Evolutionary conservation across 176 grass and related monocot species (phyloP), one percentile per base, ranked within the genome.

Genomic region (Eleusine indica): DNA sequence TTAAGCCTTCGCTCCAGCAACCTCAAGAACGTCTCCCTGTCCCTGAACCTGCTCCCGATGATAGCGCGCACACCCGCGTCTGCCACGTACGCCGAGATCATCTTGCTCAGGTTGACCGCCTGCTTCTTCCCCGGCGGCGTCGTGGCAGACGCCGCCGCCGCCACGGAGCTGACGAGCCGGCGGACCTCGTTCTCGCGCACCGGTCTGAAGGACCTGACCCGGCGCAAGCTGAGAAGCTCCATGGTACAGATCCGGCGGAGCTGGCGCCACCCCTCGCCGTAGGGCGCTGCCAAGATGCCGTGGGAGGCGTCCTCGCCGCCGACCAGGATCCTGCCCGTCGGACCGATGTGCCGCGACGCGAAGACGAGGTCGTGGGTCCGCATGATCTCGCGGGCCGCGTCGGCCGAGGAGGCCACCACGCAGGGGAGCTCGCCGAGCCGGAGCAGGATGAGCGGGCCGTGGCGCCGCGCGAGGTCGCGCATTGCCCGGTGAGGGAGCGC

Each of bases 401-500:
- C 77, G 15, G 58, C 22, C 2, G 62, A 79, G 43, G 77, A 79
- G 16, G 43, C 77, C 9, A 79, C 44, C 8, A 79, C 16, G 43
- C 11, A 17, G 4, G 3, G 62, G 43, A 79, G 28, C 60, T 19
- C 19, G 18, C 16, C 54, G 4, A 63, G 3, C 9, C 51, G 15
- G 15, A 53, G 51, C 14, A 53, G 51, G 75, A 93, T 97, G 3
- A 93, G 79, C 30, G 87, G 89, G 80, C 89, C 82, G 12, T 83
- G 86, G 6, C 68, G 85, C 9, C 82, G n/a, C 18, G 82, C 81
- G 25, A 89, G 77, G 72, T 84, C 78, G 0, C 66, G 44, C 44
- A 89, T 58, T 49, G 64, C 58, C 16, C 53, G 88, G 71, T 89
- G 83, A 43, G 78, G 78, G 5, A 82, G 78, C n/a, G 78, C 48